Evolutionary conservation across 2,329 filamentous ascomycete species (phyloP), one percentile per base, ranked within the genome.

Genomic region (Aspergillus nomiae): DNA sequence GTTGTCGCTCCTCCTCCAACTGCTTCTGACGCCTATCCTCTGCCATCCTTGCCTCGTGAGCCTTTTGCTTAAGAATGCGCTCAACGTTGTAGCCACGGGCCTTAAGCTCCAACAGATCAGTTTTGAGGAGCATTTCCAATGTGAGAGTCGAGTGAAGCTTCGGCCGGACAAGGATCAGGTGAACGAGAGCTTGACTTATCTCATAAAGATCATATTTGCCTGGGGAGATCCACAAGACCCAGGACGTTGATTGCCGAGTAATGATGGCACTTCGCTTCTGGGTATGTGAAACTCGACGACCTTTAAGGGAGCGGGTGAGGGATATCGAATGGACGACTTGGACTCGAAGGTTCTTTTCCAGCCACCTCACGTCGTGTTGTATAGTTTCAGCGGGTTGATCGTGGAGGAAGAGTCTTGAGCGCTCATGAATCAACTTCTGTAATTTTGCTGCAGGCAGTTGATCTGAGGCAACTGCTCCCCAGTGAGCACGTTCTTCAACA

Each of bases 71-170:
- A 26, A 99, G 84, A 65, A 99, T 98, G 56, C 95, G 90, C 73
- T 97, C 92, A 45, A 99, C 95, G 69, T 99, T 98, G 82, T 97
- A 98, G 1, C 95, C 95, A 67, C 95, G 92, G 64, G 89, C 88
- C 70, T 92, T 89, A 46, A 99, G 81, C 58, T 94, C 89, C 54
- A 91, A 86, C 28, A 99, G 83, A 69, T 94, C 92, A 10, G 95
- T 89, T 62, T 91, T 94, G 43, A 99, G 81, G 66, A 99, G 90
- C 59, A 92, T 94, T 78, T 98, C 95, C 61, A 99, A 88, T 59
- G 95, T 94, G 61, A 97, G 86, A 60, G 92, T 92, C 2, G 94
- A 93, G 73, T 96, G 91, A 71, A 96, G 91, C 67, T 92, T 94
- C 9, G 94, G 93, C 26, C 92, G 87, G 58, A 87, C 87, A 55